phyloP scores from a whole-genome alignment of 2,329 filamentous ascomycete genomes.

The Trichoderma pleuroti region DNA sequence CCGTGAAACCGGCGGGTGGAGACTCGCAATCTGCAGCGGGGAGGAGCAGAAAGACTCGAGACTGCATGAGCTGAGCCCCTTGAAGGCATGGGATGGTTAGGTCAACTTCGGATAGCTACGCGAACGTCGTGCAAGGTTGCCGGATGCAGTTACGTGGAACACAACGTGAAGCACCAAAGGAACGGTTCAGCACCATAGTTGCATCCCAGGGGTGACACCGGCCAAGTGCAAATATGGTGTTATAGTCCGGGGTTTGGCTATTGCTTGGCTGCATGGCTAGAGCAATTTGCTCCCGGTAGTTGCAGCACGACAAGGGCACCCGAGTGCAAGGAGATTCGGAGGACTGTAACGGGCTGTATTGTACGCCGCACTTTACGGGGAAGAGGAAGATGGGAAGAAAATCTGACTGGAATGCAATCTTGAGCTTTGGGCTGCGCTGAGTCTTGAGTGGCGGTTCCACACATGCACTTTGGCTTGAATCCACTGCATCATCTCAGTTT shows the following conservation, averaged over 20 bases:
- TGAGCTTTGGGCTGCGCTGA: neutral
- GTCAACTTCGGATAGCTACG: neutral
- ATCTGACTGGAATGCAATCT: neutral
- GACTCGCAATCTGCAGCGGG: neutral
- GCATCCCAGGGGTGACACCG: neutral
- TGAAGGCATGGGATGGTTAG: neutral
- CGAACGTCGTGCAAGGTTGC: neutral
- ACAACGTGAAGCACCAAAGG: neutral
- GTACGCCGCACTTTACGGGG: neutral
- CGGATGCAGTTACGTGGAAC: neutral
- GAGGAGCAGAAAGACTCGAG: neutral
- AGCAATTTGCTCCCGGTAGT: neutral
- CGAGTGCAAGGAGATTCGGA: neutral
- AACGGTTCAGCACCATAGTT: neutral
- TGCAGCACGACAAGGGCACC: neutral
- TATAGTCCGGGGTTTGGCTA: neutral
- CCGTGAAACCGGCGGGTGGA: constrained; percentile 5
- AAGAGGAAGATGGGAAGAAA: neutral
- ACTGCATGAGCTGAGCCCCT: neutral
- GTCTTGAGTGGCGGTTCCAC: neutral
- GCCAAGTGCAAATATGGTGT: neutral
- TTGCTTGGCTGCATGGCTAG: neutral
- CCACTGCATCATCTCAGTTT: neutral
- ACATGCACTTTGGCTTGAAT: neutral
- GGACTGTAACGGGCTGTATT: neutral